phyloP scores from a whole-genome alignment of 2,329 filamentous ascomycete genomes.

The Aspergillus fischeri region DNA sequence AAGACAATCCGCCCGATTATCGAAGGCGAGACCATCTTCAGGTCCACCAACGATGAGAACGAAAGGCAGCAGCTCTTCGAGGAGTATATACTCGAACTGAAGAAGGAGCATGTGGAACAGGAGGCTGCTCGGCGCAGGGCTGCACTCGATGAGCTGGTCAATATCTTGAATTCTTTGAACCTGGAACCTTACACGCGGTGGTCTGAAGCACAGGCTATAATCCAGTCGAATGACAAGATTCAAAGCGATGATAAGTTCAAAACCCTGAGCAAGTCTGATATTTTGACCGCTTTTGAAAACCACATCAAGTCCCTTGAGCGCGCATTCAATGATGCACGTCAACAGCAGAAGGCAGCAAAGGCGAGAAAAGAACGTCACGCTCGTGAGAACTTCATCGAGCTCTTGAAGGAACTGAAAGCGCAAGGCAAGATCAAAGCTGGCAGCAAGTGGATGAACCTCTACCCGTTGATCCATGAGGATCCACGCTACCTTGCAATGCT shows the following conservation, averaged over 20 bases:
- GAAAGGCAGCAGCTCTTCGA: slow-evolving; percentile 89
- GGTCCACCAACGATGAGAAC: slow-evolving; percentile 79
- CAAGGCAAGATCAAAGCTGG: slow-evolving; percentile 83
- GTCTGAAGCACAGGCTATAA: slow-evolving; percentile 80
- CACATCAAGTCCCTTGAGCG: slow-evolving; percentile 92
- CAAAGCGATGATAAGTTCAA: slow-evolving; percentile 81
- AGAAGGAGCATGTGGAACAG: slow-evolving; percentile 72
- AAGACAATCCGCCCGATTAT: slow-evolving; percentile 92
- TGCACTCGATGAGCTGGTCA: slow-evolving; percentile 78
- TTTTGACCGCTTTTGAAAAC: slow-evolving; percentile 88
- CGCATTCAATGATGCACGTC: slow-evolving; percentile 82
- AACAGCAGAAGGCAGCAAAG: slow-evolving; percentile 79
- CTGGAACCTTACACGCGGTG: slow-evolving; percentile 92
- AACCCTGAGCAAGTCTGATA: slow-evolving; percentile 78
- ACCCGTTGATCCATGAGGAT: slow-evolving; percentile 71
- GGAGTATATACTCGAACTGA: slow-evolving; percentile 83
- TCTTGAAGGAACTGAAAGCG: slow-evolving; percentile 70
- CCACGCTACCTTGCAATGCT: slow-evolving; percentile 78
- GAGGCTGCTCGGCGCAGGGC: slow-evolving; percentile 69
- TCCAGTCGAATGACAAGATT: slow-evolving; percentile 73
- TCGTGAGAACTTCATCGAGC: slow-evolving; percentile 71
- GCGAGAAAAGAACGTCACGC: slow-evolving; percentile 78
- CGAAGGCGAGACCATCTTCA: slow-evolving; percentile 91
- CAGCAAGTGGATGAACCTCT: slow-evolving; percentile 82
- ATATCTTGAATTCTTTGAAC: slow-evolving; percentile 72